Evolutionary conservation across 371 early-diverging fungal genomes (phyloP).

Genomic region (Apophysomyces trapeziformis): DNA sequence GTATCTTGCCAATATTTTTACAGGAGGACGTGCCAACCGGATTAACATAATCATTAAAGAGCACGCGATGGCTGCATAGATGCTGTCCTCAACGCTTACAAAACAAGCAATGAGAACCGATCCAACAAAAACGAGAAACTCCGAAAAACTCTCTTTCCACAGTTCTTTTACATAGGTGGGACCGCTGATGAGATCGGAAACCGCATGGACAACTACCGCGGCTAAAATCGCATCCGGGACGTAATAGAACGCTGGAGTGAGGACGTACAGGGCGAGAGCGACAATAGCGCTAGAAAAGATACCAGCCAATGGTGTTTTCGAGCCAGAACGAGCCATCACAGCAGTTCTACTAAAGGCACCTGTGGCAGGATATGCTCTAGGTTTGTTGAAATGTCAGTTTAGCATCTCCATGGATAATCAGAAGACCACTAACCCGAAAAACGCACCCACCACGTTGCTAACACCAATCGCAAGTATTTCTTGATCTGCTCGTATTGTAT

Average conservation of each 20-base stretch:
- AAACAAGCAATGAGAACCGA: slow-evolving; percentile 69
- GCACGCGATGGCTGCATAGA: slow-evolving; percentile 28
- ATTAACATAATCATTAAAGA: slow-evolving; percentile 27
- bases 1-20: slow-evolving; percentile 13
- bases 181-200: slow-evolving; percentile 57
- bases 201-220: slow-evolving; percentile 81
- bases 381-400: neutral
- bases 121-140: slow-evolving; percentile 50
- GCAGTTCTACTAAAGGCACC: slow-evolving; percentile 91
- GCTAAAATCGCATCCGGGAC: slow-evolving; percentile 82
- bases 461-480: slow-evolving; percentile 87
- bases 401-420: neutral
- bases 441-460: slow-evolving; percentile 77
- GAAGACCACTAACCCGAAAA: slow-evolving; percentile 64
- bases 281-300: slow-evolving; percentile 77
- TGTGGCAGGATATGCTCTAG: slow-evolving; percentile 80
- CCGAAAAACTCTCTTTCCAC: slow-evolving; percentile 46
- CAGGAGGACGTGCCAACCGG: slow-evolving; percentile 26
- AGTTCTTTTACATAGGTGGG: slow-evolving; percentile 30
- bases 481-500: slow-evolving; percentile 67
- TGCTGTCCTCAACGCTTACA: slow-evolving; percentile 30
- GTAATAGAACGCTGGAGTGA: slow-evolving; percentile 86
- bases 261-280: slow-evolving; percentile 74
- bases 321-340: slow-evolving; percentile 80
- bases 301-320: slow-evolving; percentile 81